Evolutionary conservation across 768 basidiomycete genomes (phyloP).

Genomic region (Suillus bovinus): DNA sequence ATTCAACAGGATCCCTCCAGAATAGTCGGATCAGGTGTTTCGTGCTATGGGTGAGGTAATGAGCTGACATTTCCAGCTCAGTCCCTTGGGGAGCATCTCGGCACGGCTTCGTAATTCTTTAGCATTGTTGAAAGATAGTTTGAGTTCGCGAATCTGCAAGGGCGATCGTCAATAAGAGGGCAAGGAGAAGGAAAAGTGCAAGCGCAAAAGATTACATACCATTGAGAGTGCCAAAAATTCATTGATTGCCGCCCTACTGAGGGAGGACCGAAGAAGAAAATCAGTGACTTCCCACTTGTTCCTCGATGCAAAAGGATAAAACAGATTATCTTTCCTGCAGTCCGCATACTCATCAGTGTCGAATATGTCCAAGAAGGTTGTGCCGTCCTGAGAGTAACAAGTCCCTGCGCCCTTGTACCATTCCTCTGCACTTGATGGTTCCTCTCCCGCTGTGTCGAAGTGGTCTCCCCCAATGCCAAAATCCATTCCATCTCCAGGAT

Average conservation of each 20-base stretch:
- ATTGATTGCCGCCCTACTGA: conserved; percentile 32
- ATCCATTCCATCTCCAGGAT: no score
- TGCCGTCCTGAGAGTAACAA: no score
- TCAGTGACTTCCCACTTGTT: conserved; percentile 34
- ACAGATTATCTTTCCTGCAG: no score
- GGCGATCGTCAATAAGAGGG: no score
- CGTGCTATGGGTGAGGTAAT: conserved; percentile 15
- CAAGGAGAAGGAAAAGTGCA: neutral
- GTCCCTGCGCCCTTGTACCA: no score
- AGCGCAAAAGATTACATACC: no score
- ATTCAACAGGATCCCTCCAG: conserved; percentile 29
- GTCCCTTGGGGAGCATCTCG: conserved; percentile 25
- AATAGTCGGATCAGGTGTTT: no score
- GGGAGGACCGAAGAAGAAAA: conserved; percentile 25
- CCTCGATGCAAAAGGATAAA: conserved; percentile 33
- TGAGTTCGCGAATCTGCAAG: conserved; percentile 2
- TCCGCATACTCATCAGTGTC: no score
- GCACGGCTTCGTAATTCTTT: conserved; percentile 22
- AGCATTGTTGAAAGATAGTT: conserved; percentile 25
- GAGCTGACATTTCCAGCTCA: conserved; percentile 21
- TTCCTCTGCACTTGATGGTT: no score
- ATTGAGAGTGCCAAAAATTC: conserved; percentile 29
- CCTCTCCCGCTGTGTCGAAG: no score
- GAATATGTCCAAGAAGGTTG: no score
- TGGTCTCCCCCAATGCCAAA: no score